Evolutionary conservation across 2,329 filamentous ascomycete genomes (phyloP).

Genomic region (Xylariaceae sp.): DNA sequence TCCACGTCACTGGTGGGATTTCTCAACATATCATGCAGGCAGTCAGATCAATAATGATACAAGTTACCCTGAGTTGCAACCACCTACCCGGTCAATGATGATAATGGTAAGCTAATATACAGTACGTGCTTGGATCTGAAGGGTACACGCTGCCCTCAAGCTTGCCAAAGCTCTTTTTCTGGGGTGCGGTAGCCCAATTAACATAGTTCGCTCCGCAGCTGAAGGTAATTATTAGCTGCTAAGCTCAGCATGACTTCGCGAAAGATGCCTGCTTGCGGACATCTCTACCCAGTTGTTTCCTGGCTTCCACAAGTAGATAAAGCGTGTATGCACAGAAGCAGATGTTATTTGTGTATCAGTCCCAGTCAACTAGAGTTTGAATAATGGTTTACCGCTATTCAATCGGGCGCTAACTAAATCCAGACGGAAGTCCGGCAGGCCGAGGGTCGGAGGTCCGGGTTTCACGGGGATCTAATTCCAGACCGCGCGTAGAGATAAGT

Average conservation of each 20-base stretch:
- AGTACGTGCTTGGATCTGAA: too few relatives aligned
- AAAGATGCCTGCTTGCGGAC: too few relatives aligned
- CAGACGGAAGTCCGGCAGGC: constrained; percentile 9
- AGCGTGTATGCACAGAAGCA: not conserved
- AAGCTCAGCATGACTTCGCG: too few relatives aligned
- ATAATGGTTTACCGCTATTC: not conserved
- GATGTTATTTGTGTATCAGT: too few relatives aligned
- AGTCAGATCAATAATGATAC: too few relatives aligned
- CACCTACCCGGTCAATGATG: not conserved
- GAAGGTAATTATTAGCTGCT: too few relatives aligned
- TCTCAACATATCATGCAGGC: not conserved
- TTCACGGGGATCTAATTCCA: not conserved
- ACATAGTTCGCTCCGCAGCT: too few relatives aligned
- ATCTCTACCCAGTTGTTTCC: too few relatives aligned
- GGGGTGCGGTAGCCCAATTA: too few relatives aligned
- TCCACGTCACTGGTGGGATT: constrained; percentile 5
- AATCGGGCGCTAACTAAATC: not conserved
- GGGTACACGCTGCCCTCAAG: too few relatives aligned
- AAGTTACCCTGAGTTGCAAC: too few relatives aligned
- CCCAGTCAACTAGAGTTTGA: not conserved
- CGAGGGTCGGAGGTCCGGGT: constrained; percentile 11
- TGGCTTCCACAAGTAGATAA: not conserved
- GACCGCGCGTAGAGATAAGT: not conserved
- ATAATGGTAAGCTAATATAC: not conserved
- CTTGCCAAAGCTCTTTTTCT: too few relatives aligned